These are phyloP conservation scores for Lotmaria passim DNA, from an alignment of 208 protist genomes.

Conservation along the genomic window DNA sequence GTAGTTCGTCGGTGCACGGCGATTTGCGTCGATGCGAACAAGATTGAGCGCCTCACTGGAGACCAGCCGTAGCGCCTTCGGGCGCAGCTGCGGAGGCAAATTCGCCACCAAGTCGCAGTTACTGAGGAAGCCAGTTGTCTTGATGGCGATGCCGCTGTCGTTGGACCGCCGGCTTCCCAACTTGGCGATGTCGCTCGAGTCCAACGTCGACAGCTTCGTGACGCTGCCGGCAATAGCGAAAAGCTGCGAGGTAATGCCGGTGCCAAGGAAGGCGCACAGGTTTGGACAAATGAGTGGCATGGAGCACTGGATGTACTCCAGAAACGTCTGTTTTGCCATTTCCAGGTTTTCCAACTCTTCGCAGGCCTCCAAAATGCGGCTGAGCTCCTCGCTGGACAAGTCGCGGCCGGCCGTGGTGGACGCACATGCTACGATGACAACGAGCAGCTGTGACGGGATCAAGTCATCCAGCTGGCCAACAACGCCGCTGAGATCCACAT, in stretches of 20 bases:
- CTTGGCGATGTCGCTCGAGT: constrained; percentile 59
- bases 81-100: constrained; percentile 80
- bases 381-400: constrained; percentile 60
- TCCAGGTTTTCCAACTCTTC: constrained; percentile 92
- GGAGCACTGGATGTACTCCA: constrained; percentile 92
- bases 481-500: constrained; percentile 71
- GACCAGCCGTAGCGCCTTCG: constrained; percentile 84
- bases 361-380: constrained; percentile 77
- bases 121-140: constrained; percentile 87
- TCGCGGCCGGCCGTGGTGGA: constrained; percentile 87
- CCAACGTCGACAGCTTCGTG: constrained; percentile 73
- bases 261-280: constrained; percentile 89
- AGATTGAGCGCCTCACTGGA: constrained; percentile 60
- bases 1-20: constrained; percentile 64
- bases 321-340: constrained; percentile 90
- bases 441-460: constrained; percentile 83
- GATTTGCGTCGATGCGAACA: constrained; percentile 86
- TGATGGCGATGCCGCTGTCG: constrained; percentile 68
- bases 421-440: constrained; percentile 86
- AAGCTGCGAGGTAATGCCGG: constrained; percentile 91
- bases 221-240: constrained; percentile 87
- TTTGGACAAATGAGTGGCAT: constrained; percentile 94
- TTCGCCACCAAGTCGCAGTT: constrained; percentile 87
- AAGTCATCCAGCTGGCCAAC: constrained; percentile 81
- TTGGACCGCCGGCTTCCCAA: constrained; percentile 78